phyloP scores from a whole-genome alignment of 331 rosid genomes.

The Saraca asoca region DNA sequence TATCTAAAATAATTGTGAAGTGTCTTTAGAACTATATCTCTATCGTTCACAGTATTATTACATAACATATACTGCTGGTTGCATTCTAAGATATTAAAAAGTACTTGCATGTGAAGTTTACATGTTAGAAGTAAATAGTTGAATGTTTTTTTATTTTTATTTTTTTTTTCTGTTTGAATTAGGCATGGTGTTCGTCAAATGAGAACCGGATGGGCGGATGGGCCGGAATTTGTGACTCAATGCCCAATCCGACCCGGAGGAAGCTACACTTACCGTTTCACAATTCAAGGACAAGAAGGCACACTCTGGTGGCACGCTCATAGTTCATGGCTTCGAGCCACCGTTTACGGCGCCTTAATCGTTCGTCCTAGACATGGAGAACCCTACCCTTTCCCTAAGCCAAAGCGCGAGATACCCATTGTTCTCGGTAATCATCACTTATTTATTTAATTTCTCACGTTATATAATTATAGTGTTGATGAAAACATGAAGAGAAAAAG shows the following conservation, averaged over 20 bases:
- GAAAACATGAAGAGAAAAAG: slow-evolving; percentile 10
- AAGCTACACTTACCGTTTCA: slow-evolving; percentile 73
- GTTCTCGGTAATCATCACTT: slow-evolving; percentile 54
- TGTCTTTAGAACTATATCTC: no score
- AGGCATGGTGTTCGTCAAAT: slow-evolving; percentile 88
- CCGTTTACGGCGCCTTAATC: slow-evolving; percentile 74
- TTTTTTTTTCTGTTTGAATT: background rate
- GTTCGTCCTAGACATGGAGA: slow-evolving; percentile 68
- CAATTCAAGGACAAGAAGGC: slow-evolving; percentile 77
- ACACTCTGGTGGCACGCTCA: slow-evolving; percentile 98
- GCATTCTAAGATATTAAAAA: no score
- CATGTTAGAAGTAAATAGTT: background rate
- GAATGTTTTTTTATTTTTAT: background rate
- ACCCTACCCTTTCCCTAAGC: slow-evolving; percentile 65
- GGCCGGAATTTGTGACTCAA: slow-evolving; percentile 88
- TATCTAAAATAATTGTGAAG: no score
- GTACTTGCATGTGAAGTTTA: slow-evolving; percentile 9
- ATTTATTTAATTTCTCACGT: no score
- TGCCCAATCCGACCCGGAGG: slow-evolving; percentile 84
- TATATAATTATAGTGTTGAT: slow-evolving; percentile 20
- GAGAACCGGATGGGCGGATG: slow-evolving; percentile 91
- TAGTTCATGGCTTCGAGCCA: slow-evolving; percentile 88
- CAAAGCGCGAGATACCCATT: slow-evolving; percentile 59
- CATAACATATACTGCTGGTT: no score
- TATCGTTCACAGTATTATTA: no score